Conservation (phyloP, 306 rosid genomes). For the Hippophae gyantsensis region DNA sequence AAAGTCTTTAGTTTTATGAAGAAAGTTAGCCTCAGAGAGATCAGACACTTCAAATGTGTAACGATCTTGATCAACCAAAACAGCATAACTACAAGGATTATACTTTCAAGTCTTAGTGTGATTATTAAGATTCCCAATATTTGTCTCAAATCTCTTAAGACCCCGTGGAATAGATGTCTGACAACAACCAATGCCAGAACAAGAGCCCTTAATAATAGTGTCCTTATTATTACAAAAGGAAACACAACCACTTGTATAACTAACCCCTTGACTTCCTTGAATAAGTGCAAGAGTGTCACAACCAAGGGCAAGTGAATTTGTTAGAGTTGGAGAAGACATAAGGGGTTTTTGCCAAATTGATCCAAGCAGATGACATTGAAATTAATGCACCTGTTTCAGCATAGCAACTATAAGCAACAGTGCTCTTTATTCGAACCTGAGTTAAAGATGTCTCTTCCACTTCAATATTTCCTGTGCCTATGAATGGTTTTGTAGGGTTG, state of each 20-base stretch:
- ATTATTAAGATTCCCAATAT: background rate
- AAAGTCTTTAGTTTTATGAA: background rate
- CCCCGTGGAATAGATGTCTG: background rate
- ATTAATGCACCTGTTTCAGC: slow-evolving; percentile 2
- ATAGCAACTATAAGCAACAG: slow-evolving; percentile 5
- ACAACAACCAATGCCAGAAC: background rate
- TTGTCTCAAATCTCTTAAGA: background rate
- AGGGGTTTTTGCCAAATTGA: slow-evolving; percentile 9
- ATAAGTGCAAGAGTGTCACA: slow-evolving; percentile 16
- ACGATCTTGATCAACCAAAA: background rate
- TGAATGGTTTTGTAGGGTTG: slow-evolving; percentile 7
- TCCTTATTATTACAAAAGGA: slow-evolving; percentile 3
- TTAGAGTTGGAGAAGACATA: slow-evolving; percentile 4
- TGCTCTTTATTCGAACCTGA: slow-evolving; percentile 10
- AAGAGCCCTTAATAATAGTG: slow-evolving; percentile 1
- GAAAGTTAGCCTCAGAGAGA: background rate
- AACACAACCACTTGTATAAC: slow-evolving; percentile 14
- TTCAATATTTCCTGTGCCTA: background rate
- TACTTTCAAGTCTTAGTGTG: background rate
- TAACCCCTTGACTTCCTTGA: background rate
- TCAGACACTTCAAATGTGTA: background rate
- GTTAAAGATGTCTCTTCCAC: slow-evolving; percentile 1
- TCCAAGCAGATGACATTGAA: background rate
- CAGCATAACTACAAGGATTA: background rate
- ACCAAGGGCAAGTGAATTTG: slow-evolving; percentile 13